A percentile compares a stretch with the other conserved stretches of the same genome.
Evolutionary conservation across 306 rosid species (phyloP).

Genomic region (Lathyrus oleraceus): DNA sequence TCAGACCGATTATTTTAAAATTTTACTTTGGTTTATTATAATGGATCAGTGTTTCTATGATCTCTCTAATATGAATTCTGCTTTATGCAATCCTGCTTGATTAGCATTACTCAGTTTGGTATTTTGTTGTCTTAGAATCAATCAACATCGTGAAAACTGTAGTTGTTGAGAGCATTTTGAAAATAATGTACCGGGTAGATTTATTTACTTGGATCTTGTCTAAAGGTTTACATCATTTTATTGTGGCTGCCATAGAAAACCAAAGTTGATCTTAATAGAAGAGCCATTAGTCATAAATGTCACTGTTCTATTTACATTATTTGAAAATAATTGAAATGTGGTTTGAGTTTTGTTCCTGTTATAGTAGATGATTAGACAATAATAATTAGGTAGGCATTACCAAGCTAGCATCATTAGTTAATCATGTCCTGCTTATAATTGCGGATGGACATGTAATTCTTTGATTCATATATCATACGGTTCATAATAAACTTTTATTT

Average conservation of each 20-base stretch:
- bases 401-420: not conserved
- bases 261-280: not conserved
- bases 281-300: not conserved
- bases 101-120: not conserved
- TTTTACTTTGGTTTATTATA: constrained; percentile 7
- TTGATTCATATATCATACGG: constrained; percentile 15
- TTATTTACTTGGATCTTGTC: not conserved
- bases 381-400: constrained; percentile 4
- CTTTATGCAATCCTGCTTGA: not conserved
- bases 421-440: constrained; percentile 66
- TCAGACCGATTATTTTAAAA: not conserved
- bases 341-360: not conserved
- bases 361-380: not conserved
- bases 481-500: not conserved
- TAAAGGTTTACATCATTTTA: not conserved
- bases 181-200: not conserved
- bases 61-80: not conserved
- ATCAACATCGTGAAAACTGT: constrained; percentile 11
- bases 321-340: not conserved
- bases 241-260: not conserved
- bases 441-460: constrained; percentile 75
- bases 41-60: not conserved
- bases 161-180: not conserved
- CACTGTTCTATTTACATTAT: not conserved
- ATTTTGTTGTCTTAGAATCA: not conserved